Conservation (phyloP, 306 rosid genomes). For the Gastrolobium bilobum region DNA sequence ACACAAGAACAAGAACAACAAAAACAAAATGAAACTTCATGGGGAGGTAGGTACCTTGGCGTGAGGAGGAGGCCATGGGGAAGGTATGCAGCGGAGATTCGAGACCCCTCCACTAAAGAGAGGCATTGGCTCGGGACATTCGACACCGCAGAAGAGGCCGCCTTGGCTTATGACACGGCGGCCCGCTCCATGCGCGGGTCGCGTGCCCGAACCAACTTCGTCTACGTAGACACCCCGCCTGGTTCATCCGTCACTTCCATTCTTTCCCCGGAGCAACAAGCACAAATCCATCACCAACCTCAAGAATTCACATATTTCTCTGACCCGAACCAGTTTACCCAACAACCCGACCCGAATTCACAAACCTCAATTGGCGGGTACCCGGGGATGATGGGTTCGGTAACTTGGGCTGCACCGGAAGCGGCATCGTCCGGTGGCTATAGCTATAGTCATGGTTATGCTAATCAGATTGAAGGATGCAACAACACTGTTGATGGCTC, state of each 20-base stretch:
- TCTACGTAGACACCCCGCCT: conserved; percentile 60
- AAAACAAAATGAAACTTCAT: conserved; percentile 48
- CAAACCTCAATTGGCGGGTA: conserved; percentile 2
- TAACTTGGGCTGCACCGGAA: too few species aligned
- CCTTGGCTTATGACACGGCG: conserved; percentile 64
- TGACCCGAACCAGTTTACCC: neutral
- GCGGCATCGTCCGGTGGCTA: too few species aligned
- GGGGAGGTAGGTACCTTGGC: conserved; percentile 69
- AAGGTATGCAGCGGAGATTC: conserved; percentile 66
- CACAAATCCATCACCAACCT: conserved; percentile 9
- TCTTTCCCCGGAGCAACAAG: conserved; percentile 44
- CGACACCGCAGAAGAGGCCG: conserved; percentile 73
- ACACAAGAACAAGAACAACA: conserved; percentile 8
- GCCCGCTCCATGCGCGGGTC: conserved; percentile 72
- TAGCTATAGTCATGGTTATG: neutral
- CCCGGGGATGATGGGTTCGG: neutral
- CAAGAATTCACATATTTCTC: neutral
- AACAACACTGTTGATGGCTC: conserved; percentile 15
- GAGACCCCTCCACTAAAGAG: conserved; percentile 68
- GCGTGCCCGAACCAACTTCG: conserved; percentile 68
- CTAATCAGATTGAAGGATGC: too few species aligned
- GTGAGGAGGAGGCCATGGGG: conserved; percentile 73
- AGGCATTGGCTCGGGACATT: conserved; percentile 71
- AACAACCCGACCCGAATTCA: conserved; percentile 21
- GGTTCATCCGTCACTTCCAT: conserved; percentile 64